Conservation (phyloP, 108 stramenopile species). For the Pseudonitzschia delicatissima region DNA sequence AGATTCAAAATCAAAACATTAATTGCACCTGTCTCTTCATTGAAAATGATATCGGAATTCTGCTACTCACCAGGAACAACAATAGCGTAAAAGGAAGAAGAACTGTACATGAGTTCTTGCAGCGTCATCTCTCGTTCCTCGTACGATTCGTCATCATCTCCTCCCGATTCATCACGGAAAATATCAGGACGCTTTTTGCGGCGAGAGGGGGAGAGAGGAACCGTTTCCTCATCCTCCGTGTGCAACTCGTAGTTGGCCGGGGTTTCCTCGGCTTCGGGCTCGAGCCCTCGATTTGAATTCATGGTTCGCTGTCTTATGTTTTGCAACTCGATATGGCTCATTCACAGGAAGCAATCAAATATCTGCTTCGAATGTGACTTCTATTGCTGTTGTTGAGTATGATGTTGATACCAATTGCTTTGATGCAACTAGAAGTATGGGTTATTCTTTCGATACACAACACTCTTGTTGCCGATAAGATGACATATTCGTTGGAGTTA, state of each 20-base stretch:
- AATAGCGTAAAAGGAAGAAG: conserved; percentile 80
- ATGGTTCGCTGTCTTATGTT: background rate
- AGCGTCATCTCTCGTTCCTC: conserved; percentile 44
- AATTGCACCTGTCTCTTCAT: background rate
- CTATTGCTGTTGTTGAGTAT: too few relatives aligned
- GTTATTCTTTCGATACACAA: too few relatives aligned
- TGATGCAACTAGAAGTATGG: too few relatives aligned
- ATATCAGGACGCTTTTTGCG: background rate
- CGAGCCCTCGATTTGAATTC: background rate
- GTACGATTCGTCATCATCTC: conserved; percentile 23
- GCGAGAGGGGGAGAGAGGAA: background rate
- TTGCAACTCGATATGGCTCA: background rate
- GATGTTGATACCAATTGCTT: too few relatives aligned
- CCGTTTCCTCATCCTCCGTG: background rate
- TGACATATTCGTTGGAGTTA: too few relatives aligned
- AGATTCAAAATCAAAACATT: background rate
- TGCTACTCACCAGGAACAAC: conserved; percentile 56
- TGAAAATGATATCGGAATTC: background rate
- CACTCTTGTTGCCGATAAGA: too few relatives aligned
- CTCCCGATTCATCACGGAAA: conserved; percentile 17
- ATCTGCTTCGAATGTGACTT: background rate
- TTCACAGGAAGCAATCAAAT: background rate
- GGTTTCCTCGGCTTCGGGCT: background rate
- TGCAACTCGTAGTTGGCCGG: background rate
- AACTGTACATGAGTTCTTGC: conserved; percentile 75